Percentiles rank a stretch among this genome's conserved stretches.
Evolutionary conservation across 1,284 basidiomycete species (phyloP).

Genomic region (Hymenochaete sp.): DNA sequence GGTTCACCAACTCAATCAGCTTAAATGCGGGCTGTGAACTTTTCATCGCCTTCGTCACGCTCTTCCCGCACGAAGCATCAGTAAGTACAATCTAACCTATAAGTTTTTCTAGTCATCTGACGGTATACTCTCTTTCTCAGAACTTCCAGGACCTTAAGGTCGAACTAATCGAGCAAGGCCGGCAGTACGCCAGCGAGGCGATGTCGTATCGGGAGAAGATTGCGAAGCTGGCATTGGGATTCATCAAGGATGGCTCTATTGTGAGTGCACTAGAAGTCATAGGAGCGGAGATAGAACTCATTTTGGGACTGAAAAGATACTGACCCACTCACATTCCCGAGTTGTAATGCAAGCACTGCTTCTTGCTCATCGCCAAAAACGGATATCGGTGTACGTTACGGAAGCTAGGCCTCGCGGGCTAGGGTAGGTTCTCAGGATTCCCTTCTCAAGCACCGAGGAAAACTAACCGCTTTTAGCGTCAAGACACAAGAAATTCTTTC

Average conservation of each 20-base stretch:
- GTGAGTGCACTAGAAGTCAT: conserved; percentile 37
- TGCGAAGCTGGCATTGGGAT: conserved; percentile 80
- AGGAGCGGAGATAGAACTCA: no score
- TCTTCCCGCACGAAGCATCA: conserved; percentile 74
- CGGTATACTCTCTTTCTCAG: conserved; percentile 29
- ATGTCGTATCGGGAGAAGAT: conserved; percentile 86
- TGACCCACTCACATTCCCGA: conserved; percentile 93
- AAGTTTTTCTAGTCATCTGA: not conserved
- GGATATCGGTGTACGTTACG: conserved; percentile 96
- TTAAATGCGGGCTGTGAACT: conserved; percentile 86
- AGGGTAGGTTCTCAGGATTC: conserved; percentile 60
- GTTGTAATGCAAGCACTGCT: conserved; percentile 93
- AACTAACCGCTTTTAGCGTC: conserved; percentile 41
- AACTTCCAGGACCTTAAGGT: conserved; percentile 76
- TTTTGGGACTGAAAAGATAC: conserved; percentile 66
- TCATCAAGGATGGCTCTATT: conserved; percentile 90
- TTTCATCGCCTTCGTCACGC: conserved; percentile 81
- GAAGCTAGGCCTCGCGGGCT: conserved; percentile 84
- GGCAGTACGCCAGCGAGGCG: conserved; percentile 71
- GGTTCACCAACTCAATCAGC: conserved; percentile 73
- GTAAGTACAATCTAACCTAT: conserved; percentile 37
- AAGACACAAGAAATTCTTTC: conserved; percentile 82
- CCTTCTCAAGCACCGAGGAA: no score
- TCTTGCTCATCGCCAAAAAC: conserved; percentile 81
- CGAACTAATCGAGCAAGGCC: conserved; percentile 71